Conservation (phyloP, 2,329 filamentous ascomycete genomes). For the Lecanicillium sp. region DNA sequence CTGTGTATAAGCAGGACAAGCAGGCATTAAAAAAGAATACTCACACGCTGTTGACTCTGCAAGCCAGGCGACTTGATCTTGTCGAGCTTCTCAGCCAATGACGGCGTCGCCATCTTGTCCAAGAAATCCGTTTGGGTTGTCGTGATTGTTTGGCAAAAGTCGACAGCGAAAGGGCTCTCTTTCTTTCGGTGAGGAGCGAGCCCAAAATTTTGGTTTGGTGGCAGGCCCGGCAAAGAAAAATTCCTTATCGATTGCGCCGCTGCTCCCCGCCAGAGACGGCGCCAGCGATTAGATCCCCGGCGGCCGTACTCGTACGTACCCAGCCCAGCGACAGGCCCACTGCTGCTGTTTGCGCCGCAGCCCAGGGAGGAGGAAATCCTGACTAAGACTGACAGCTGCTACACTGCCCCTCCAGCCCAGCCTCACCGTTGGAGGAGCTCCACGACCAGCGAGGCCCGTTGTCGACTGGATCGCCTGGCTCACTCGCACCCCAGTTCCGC, state of each 20-base stretch:
- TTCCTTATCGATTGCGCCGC: conserved; percentile 13
- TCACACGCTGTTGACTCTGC: conserved; percentile 87
- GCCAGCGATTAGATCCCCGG: conserved; percentile 13
- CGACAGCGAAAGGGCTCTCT: too few relatives aligned
- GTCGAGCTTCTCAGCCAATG: conserved; percentile 82
- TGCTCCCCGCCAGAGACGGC: conserved; percentile 11
- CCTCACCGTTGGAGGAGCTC: conserved; percentile 15
- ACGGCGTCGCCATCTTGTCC: conserved; percentile 39
- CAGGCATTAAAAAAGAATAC: too few relatives aligned
- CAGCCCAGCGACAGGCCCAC: neutral
- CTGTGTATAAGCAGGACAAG: too few relatives aligned
- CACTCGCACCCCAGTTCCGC: conserved; percentile 1
- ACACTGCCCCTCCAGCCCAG: conserved; percentile 22
- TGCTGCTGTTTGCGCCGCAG: conserved; percentile 17
- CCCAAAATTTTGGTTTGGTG: conserved; percentile 11
- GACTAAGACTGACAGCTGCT: conserved; percentile 20
- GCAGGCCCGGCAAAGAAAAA: conserved; percentile 12
- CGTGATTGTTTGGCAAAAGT: conserved; percentile 9
- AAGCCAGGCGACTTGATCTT: conserved; percentile 96
- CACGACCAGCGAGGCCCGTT: conserved; percentile 9
- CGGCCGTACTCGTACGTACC: too few relatives aligned
- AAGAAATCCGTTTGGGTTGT: conserved; percentile 15
- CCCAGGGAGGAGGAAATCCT: conserved; percentile 23
- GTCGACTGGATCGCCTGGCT: neutral
- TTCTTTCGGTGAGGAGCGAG: conserved; percentile 3